Conservation (phyloP, 2,329 filamentous ascomycete species). For the Westerdykella sp. region DNA sequence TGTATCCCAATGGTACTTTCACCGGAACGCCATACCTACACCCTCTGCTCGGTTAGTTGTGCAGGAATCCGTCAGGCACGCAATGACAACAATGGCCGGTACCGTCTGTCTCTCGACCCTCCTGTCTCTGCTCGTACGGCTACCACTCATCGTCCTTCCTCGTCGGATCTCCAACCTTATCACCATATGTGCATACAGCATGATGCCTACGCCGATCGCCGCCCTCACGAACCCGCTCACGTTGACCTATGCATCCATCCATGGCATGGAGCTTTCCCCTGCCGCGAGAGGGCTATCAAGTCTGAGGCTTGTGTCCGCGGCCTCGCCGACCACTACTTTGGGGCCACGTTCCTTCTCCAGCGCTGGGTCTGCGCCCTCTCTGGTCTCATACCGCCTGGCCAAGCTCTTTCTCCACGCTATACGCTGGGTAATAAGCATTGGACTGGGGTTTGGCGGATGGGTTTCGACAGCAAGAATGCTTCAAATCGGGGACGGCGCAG, state of each 20-base stretch:
- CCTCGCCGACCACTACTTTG: slow-evolving; percentile 65
- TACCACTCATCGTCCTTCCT: slow-evolving; percentile 80
- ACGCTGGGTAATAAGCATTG: slow-evolving; percentile 82
- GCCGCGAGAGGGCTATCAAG: slow-evolving; percentile 75
- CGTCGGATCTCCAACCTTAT: slow-evolving; percentile 63
- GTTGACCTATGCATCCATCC: slow-evolving; percentile 88
- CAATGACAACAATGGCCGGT: slow-evolving; percentile 79
- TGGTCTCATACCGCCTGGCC: slow-evolving; percentile 84
- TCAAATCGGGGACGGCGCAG: slow-evolving; percentile 49
- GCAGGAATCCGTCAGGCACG: slow-evolving; percentile 72
- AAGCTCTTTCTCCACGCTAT: slow-evolving; percentile 89
- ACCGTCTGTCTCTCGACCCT: slow-evolving; percentile 86
- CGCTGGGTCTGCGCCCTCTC: slow-evolving; percentile 41
- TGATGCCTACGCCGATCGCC: slow-evolving; percentile 79
- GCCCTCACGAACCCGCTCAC: slow-evolving; percentile 86
- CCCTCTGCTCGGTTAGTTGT: slow-evolving; percentile 77
- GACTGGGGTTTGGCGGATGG: slow-evolving; percentile 93
- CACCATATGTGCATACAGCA: slow-evolving; percentile 66
- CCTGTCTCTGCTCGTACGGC: slow-evolving; percentile 69
- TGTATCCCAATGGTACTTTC: slow-evolving; percentile 98
- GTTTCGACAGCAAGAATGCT: slow-evolving; percentile 82
- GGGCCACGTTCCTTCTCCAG: slow-evolving; percentile 37
- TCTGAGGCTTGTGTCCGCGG: slow-evolving; percentile 71
- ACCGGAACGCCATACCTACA: slow-evolving; percentile 73
- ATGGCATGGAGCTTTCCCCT: slow-evolving; percentile 72